Conservation (phyloP, 306 rosid species). For the Luffa aegyptiaca region DNA sequence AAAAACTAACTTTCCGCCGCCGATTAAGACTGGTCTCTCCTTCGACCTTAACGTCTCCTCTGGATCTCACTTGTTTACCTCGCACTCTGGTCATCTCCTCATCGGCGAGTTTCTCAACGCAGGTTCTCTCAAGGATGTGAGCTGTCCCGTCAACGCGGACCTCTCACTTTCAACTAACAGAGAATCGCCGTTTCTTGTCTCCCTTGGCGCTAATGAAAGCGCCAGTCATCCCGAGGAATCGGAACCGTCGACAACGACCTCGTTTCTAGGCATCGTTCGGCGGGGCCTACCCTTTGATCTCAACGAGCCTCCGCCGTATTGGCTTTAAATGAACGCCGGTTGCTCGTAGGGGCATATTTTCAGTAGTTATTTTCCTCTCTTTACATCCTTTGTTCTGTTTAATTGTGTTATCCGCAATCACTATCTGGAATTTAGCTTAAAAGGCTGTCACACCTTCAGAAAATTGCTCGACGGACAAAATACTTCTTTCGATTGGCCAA, state of each 20-base stretch:
- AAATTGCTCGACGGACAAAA: not conserved
- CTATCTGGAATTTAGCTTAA: not conserved
- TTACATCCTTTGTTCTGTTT: not conserved
- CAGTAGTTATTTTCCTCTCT: not conserved
- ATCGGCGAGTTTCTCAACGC: not conserved
- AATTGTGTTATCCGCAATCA: not conserved
- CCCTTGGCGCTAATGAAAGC: not conserved
- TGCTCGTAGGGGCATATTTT: not conserved
- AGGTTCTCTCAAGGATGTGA: not conserved
- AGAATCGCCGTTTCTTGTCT: not conserved
- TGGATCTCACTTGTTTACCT: not conserved
- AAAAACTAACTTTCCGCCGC: conserved; percentile 36
- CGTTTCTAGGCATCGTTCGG: not conserved
- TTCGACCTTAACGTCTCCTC: not conserved
- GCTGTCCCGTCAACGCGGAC: not conserved
- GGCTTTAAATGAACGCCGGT: not conserved
- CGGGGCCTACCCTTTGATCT: not conserved
- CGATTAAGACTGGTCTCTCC: not conserved
- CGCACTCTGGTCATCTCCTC: not conserved
- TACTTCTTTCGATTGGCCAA: not conserved
- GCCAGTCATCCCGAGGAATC: not conserved
- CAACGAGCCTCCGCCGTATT: not conserved
- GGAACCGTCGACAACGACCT: not conserved
- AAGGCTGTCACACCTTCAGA: not conserved
- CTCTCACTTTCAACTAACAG: not conserved